Evolutionary conservation across 345 rosid genomes (phyloP), one percentile per base, ranked within the genome.

Genomic region (Populus tremula): DNA sequence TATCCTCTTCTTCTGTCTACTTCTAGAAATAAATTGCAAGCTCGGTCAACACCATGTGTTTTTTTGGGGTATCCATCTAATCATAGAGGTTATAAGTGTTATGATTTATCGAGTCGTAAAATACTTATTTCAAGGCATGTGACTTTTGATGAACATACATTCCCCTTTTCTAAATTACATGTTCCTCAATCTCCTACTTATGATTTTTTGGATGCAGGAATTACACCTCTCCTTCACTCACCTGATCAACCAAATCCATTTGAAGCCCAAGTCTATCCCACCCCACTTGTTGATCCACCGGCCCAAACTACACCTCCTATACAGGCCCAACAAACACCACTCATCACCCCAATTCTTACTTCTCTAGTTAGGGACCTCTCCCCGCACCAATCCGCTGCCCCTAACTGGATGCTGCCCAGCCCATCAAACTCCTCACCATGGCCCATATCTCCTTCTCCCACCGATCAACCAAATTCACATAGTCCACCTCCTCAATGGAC

Each of bases 61-160:
- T 73, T 73, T 21, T 73, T 73, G 9, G 76, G 76, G 21, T 73
- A 54, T 33, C 67, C 76, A 2, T n/a, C 29, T 2, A 36, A 59
- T 11, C 67, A 73, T 35, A 5, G 67, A 13, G 67, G 76, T 2
- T 73, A 73, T n/a, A 73, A 73, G 20, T 73, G 31, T n/a, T 73
- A 56, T 73, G 67, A 73, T 18, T 18, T 73, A 21, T 56, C 67
- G 0, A 17, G 29, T 21, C 5, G 50, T 2, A 73, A 61, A 39
- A 35, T 73, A 5, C 20, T 73, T 25, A 35, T 73, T 2, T 36
- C 17, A 2, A 3, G 31, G 10, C 67, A 61, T 73, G 76, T 73
- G 0, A 18, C 29, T 4, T 73, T 73, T 35, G 31, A 73, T 53
- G 76, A 73, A 8, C 8, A 67, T 18, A 25, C 20, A 18, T 73